Conservation (phyloP, 2,329 filamentous ascomycete genomes). For the Monosporascus sp. region DNA sequence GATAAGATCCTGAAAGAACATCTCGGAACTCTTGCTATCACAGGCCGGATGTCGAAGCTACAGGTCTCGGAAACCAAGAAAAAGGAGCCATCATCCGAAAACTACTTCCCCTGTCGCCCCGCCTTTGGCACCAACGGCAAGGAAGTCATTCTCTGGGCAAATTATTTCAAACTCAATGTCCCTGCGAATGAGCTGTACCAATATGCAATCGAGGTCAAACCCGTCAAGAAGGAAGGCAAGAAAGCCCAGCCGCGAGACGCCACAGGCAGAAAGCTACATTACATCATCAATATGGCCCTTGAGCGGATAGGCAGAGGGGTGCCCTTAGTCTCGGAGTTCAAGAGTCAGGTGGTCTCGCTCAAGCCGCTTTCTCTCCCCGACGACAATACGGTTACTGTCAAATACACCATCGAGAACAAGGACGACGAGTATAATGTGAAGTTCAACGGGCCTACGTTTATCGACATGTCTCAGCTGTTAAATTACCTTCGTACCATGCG, state of each 20-base stretch:
- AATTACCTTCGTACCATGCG: conserved; percentile 40
- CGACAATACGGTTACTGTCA: conserved; percentile 29
- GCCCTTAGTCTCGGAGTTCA: conserved; percentile 45
- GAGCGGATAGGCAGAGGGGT: conserved; percentile 27
- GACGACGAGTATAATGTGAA: conserved; percentile 35
- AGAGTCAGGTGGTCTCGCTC: conserved; percentile 40
- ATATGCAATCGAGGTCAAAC: conserved; percentile 38
- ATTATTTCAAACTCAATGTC: conserved; percentile 46
- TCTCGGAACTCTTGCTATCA: conserved; percentile 23
- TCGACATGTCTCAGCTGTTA: conserved; percentile 37
- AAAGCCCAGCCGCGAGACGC: conserved; percentile 23
- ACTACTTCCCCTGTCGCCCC: conserved; percentile 41
- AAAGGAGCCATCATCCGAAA: conserved; percentile 5
- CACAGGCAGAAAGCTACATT: conserved; percentile 39
- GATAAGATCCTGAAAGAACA: conserved; percentile 33
- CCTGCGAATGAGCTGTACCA: conserved; percentile 34
- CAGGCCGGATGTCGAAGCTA: conserved; percentile 32
- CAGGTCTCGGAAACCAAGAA: conserved; percentile 15
- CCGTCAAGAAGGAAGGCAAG: conserved; percentile 12
- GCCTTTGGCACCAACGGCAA: conserved; percentile 42
- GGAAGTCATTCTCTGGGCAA: conserved; percentile 45
- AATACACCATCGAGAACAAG: conserved; percentile 29
- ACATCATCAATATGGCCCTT: conserved; percentile 36
- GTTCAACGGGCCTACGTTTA: conserved; percentile 35
- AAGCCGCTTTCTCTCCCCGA: conserved; percentile 32